Base-by-base conservation (phyloP, 345 rosid species). In the Pelargonium nanum region DNA sequence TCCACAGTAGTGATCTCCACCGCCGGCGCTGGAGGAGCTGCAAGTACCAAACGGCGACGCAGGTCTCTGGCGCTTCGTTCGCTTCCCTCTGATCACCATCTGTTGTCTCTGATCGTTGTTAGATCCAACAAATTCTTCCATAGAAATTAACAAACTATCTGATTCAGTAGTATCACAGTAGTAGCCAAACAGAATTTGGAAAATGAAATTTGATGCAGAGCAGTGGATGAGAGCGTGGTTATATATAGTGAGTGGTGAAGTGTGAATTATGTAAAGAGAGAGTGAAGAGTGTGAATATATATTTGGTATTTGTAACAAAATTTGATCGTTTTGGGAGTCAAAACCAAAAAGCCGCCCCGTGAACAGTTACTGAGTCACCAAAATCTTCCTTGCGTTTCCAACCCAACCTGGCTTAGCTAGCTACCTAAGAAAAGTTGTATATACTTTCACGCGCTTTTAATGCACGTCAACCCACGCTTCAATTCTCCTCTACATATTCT, bases 1-100 rank as follows among this genome's bases (percentile, higher is more conserved):
- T 28, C 32, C 32, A n/a, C n/a, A n/a, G n/a, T n/a, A n/a, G n/a
- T n/a, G n/a, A 0, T 50, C 77, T 0, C 32, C 61, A 1, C 62
- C 84, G 20, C 68, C 73, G 45, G 72, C 78, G 13, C 72, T 75
- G 0, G 96, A 82, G 22, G 96, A 88, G 61, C 80, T 78, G 19
- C 83, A 73, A 3, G 77, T 69, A 16, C 71, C 62, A 19, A 24
- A 63, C 9, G 92, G 83, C 17, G 95, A 85, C 1, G 78, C 67
- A 0, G 81, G 78, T 59, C 97, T 67, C 48, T 58, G 91, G 16
- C 98, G 85, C 80, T 92, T 92, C 12, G 86, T 87, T 24, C 96
- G 91, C 75, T 84, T 92, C 65, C 97, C 81, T 66, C 84, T 87
- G 15, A 77, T 67, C 66, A 83, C 65, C 68, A 54, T 68, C 34